Base-by-base conservation (phyloP, 164 flowering plant genomes). In the Magnolia sinica region DNA sequence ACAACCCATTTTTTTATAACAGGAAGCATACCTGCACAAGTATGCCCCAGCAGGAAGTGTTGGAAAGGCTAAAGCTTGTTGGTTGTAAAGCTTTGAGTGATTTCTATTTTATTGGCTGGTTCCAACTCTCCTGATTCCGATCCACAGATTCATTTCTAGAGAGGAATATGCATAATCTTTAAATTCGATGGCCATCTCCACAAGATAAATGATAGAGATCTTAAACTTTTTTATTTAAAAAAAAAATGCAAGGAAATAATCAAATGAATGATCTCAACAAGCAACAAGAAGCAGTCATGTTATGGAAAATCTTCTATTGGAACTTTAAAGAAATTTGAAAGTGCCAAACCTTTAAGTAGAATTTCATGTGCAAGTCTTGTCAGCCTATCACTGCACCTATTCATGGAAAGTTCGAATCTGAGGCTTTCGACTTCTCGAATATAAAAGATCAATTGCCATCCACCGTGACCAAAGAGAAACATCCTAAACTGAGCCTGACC, bases 371-470 rank as follows among this genome's bases (percentile, higher is more conserved):
- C 94, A 71, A 90, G 74, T 74, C 79, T 82, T 67, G 85, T 84
- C 81, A 95, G 73, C 74, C 61, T 73, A 71, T 84, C 88, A 83
- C 85, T 91, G 84, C 98, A 95, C 11, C 80, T 86, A 78, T 79
- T 88, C 94, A 91, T 88, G 77, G 98, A 95, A 66, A 95, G 90
- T 83, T 95, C 97, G 84, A 95, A 93, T 84, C 96, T 91, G 68
- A 95, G 94, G 79, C 82, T 86, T 77, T 95, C 98, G 75, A 91
- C 84, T 85, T 95, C 98, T 64, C 93, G 85, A 58, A 91, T 85
- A 79, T 92, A 93, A 64, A 64, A 95, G 96, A 86, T 95, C 98
- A 81, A 87, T 83, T 49, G 95, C 96, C 98, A 95, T 95, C 98
- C 98, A 95, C 77, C 96, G 85, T 65, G 98, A 93, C 75, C 93